Base-by-base conservation (phyloP, 148 eudicot species). In the Rhododendron molle region DNA sequence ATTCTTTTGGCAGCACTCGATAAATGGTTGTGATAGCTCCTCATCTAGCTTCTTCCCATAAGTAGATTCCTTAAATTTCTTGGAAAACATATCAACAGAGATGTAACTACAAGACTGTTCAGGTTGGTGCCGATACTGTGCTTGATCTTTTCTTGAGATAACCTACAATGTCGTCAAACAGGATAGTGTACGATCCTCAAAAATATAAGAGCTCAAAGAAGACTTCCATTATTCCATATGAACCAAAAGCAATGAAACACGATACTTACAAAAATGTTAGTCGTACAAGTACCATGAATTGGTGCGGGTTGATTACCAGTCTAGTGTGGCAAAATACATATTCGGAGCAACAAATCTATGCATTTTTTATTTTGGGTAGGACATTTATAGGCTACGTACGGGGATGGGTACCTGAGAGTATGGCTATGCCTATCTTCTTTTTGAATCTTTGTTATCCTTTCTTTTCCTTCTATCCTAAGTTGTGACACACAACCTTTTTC, bases 111-210 rank as follows among this genome's bases (percentile, higher is more conserved):
- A 89, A 81, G 89, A 67, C 77, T 90, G 83, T 15, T 88, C 88
- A 47, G 76, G 58, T 72, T 56, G 81, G 52, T 81, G 80, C 98
- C 96, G 94, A 77, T 93, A 95, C 36, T 93, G 93, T 56, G 34
- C 89, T 87, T 96, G 99, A 89, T 96, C 99, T 86, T 92, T 96
- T 87, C 87, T 92, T 13, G 99, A 95, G 50, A 93, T 91, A 73
- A 95, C 95, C 98, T 96, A 89, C 72, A 54, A 83, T 47, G 76
- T 6, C 36, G 46, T 76, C 23, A 12, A 50, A 14, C 36, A 23
- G 40, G 0, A 28, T 73, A 16, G 6, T 73, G 11, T 34, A 54
- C 3, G 16, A 20, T 15, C 20, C 20, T 18, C 21, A 54, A 54
- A 54, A 54, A 54, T 4, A 54, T 54, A 54, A 54, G 60, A 54